Evolutionary conservation across 306 rosid species (phyloP).

Genomic region (Gleditsia sinensis): DNA sequence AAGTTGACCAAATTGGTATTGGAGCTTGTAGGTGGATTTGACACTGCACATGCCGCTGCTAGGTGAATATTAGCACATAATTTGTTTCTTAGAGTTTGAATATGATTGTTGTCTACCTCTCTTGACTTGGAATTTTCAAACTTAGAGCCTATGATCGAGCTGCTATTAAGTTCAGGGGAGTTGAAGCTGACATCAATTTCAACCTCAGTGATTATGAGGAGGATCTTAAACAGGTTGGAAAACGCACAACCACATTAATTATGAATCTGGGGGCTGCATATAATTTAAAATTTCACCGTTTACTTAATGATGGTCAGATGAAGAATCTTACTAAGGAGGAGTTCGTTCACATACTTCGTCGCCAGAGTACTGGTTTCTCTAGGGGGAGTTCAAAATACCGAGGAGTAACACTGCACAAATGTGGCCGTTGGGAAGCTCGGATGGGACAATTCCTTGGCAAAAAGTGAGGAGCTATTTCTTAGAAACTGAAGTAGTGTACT

Average conservation of each 20-base stretch:
- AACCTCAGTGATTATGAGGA: constrained; percentile 85
- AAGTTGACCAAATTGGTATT: constrained; percentile 30
- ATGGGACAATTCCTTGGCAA: constrained; percentile 98
- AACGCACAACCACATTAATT: constrained; percentile 14
- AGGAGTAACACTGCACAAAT: constrained; percentile 94
- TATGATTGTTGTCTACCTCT: not conserved
- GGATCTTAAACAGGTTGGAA: constrained; percentile 82
- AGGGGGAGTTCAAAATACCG: constrained; percentile 93
- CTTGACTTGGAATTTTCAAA: constrained; percentile 29
- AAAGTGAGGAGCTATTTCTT: constrained; percentile 74
- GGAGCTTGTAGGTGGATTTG: constrained; percentile 83
- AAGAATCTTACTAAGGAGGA: constrained; percentile 87
- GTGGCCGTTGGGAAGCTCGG: constrained; percentile 99
- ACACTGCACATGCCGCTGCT: constrained; percentile 98
- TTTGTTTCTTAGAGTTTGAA: not conserved
- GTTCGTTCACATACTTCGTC: constrained; percentile 90
- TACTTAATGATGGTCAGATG: constrained; percentile 52
- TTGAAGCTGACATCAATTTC: constrained; percentile 96
- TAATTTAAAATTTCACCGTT: constrained; percentile 2
- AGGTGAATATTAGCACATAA: constrained; percentile 50
- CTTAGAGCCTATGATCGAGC: constrained; percentile 97
- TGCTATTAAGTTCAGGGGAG: constrained; percentile 95
- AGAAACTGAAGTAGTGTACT: constrained; percentile 32
- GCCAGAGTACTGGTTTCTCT: constrained; percentile 96
- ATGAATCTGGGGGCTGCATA: not conserved